Conservation (phyloP, 805 yeast genomes). For the Ogataea paraovalis region DNA sequence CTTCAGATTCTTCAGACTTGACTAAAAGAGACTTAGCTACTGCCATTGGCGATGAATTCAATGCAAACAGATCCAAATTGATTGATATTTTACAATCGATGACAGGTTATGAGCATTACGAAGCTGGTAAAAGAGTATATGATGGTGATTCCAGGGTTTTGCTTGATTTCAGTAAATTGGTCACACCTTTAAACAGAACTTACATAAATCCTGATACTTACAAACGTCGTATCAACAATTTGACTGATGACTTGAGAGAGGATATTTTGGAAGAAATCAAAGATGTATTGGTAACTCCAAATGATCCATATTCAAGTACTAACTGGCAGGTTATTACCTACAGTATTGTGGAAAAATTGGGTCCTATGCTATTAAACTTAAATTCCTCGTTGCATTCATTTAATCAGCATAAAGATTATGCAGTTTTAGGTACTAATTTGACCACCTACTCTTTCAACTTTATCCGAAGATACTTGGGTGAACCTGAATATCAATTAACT, state of each 20-base stretch:
- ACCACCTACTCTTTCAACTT: conserved; percentile 41
- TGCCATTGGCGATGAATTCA: conserved; percentile 9
- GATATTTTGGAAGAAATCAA: conserved; percentile 36
- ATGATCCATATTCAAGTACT: conserved; percentile 39
- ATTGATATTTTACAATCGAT: conserved; percentile 29
- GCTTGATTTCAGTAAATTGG: conserved; percentile 49
- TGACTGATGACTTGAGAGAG: conserved; percentile 32
- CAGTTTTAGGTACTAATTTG: conserved; percentile 29
- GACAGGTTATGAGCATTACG: conserved; percentile 41
- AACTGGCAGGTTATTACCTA: conserved; percentile 55
- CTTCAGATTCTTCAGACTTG: neutral
- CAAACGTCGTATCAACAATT: conserved; percentile 33
- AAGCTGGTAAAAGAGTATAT: conserved; percentile 44
- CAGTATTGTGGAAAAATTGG: conserved; percentile 47
- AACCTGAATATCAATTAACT: conserved; percentile 12
- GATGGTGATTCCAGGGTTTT: conserved; percentile 45
- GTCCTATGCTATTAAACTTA: conserved; percentile 42
- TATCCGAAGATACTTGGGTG: conserved; percentile 40
- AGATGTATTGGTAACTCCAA: conserved; percentile 24
- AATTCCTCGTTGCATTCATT: conserved; percentile 34
- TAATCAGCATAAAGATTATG: conserved; percentile 8
- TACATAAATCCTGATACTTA: conserved; percentile 47
- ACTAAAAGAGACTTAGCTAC: neutral
- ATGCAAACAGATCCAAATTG: conserved; percentile 15
- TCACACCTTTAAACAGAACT: conserved; percentile 51